These are phyloP conservation scores for Ceratocystis destructans DNA, from an alignment of 2,329 filamentous ascomycete genomes.

Conservation along the genomic window DNA sequence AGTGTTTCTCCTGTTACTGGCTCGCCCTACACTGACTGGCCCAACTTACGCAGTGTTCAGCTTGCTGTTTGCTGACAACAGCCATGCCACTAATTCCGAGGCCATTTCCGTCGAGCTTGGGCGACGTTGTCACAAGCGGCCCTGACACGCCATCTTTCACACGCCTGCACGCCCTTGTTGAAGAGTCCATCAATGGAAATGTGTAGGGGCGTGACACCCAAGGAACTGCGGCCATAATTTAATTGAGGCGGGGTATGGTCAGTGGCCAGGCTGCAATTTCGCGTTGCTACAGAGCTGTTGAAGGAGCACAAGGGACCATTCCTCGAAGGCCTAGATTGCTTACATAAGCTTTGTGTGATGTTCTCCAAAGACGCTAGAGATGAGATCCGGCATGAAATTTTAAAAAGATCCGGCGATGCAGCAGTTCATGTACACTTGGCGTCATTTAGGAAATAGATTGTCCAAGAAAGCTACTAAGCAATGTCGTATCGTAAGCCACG, in stretches of 20 bases:
- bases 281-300: constrained; percentile 35
- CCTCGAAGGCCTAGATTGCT: constrained; percentile 37
- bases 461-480: neutral
- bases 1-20: constrained; percentile 31
- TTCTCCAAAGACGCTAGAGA: constrained; percentile 30
- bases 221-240: constrained; percentile 34
- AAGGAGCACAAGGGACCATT: constrained; percentile 45
- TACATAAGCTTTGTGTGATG: constrained; percentile 45
- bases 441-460: constrained; percentile 20
- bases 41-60: constrained; percentile 42
- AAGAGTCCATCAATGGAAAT: constrained; percentile 25
- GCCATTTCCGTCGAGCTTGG: constrained; percentile 48
- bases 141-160: constrained; percentile 39
- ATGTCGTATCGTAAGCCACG: too few relatives aligned
- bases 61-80: constrained; percentile 41
- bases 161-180: constrained; percentile 30
- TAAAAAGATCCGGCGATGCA: constrained; percentile 29
- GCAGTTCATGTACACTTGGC: constrained; percentile 31
- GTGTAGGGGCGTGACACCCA: constrained; percentile 42
- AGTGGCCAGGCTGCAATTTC: constrained; percentile 23
- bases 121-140: constrained; percentile 41
- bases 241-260: constrained; percentile 39
- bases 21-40: constrained; percentile 20
- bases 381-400: constrained; percentile 26
- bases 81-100: constrained; percentile 49